Evolutionary conservation across 1,139 yeast genomes (phyloP).

Genomic region (Geotrichum reessii): DNA sequence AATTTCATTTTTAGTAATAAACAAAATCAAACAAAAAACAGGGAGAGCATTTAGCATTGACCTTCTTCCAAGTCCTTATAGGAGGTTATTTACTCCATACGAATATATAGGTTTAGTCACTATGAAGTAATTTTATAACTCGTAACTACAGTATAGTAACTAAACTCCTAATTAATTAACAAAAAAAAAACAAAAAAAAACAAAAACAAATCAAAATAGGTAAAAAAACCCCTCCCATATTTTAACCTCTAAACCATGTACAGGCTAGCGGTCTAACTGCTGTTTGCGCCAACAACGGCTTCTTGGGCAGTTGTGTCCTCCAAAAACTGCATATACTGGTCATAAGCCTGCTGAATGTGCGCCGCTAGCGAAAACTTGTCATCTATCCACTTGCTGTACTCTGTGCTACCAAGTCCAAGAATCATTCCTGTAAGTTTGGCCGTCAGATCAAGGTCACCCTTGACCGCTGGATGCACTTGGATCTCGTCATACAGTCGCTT

Average conservation of each 20-base stretch:
- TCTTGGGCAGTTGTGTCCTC: not conserved
- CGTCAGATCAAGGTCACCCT: conserved; percentile 80
- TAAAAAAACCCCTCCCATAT: not conserved
- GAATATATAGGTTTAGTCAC: too few relatives aligned
- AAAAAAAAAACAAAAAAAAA: too few relatives aligned
- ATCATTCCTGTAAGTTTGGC: conserved; percentile 95
- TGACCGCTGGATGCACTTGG: conserved; percentile 66
- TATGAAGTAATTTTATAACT: too few relatives aligned
- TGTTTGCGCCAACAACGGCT: not conserved
- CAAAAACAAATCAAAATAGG: not conserved
- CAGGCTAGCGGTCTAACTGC: not conserved
- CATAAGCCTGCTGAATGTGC: conserved; percentile 84
- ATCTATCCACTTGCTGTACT: conserved; percentile 76
- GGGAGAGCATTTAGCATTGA: too few relatives aligned
- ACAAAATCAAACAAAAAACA: too few relatives aligned
- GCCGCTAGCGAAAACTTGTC: conserved; percentile 68
- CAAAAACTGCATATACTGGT: conserved; percentile 68
- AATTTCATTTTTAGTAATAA: too few relatives aligned
- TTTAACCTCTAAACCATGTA: too few relatives aligned
- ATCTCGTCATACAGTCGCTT: conserved; percentile 89
- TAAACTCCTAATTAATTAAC: not conserved
- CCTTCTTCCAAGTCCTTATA: too few relatives aligned
- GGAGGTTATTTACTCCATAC: too few relatives aligned
- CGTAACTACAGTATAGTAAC: not conserved
- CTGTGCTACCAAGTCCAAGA: conserved; percentile 82